Evolutionary conservation across 164 flowering plant species (phyloP), one percentile per base, ranked within the genome.

Genomic region (Nymphaea colorata): DNA sequence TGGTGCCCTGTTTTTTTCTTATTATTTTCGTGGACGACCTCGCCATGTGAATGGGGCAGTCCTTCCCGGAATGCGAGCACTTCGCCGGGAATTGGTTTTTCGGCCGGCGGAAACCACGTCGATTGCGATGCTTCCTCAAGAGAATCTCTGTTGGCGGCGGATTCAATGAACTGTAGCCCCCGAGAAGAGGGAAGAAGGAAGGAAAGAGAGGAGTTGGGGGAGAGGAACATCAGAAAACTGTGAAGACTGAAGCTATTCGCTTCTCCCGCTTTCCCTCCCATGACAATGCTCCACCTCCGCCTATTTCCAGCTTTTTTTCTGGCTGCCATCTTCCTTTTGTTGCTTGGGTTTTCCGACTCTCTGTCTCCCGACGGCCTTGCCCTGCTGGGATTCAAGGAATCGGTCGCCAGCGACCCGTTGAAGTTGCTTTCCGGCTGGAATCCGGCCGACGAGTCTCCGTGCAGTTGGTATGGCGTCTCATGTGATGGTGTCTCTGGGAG

Each of bases 401-500:
- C 82, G 1, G 66, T 85, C n/a, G 65, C 76, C 16, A 43, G n/a
- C 59, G 82, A 80, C 55, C 81, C 82, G 4, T 66, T 64, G 4
- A 64, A 64, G 25, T 73, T 77, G 4, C 80, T 87, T 64, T 66
- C 77, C 43, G 71, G 45, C 71, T 87, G 93, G 90, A 67, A 73
- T 53, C 64, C 66, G 0, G 64, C 74, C 16, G 57, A 41, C 42
- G 61, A 67, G 3, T 15, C 67, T 61, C 79, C 81, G 79, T 87
- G 93, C 71, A 5, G 43, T 44, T 87, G 88, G 90, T 68, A 25
- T 51, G 90, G 93, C 2, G 79, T 87, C 67, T 68, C 78, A 14
- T 87, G 93, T 71, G 78, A 76, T 60, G 16, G 59, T 41, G 42
- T 67, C 59, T 77, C 85, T 16, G 79, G 79, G 18, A 71, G 80